A percentile compares a stretch with the other conserved stretches of the same genome.
phyloP scores from a whole-genome alignment of 1,284 basidiomycete genomes.

The Lignosus rhinocerotis region DNA sequence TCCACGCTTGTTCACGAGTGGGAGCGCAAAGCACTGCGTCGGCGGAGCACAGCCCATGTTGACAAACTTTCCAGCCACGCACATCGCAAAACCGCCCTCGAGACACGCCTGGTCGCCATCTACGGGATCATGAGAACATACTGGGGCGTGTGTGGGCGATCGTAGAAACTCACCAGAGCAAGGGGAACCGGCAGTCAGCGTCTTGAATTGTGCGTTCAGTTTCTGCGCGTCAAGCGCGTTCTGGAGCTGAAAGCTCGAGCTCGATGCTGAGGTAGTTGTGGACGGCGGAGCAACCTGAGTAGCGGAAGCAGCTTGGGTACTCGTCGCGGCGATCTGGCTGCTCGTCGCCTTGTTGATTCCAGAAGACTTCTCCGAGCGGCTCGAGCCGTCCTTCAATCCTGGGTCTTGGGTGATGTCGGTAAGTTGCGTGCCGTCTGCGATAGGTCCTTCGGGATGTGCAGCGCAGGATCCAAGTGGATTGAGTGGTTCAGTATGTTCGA shows the following conservation, averaged over 20 bases:
- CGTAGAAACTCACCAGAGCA: constrained; percentile 36
- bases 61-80: constrained; percentile 46
- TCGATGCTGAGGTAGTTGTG: constrained; percentile 20
- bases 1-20: constrained; percentile 56
- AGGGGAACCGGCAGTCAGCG: constrained; percentile 39
- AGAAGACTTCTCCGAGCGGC: neutral
- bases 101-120: constrained; percentile 45
- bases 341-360: constrained; percentile 13
- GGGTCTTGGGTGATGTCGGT: constrained; percentile 44
- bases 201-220: constrained; percentile 50
- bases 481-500: constrained; percentile 35
- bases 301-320: neutral
- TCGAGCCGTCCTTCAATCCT: constrained; percentile 32
- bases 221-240: constrained; percentile 52
- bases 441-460: constrained; percentile 38
- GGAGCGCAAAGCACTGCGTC: constrained; percentile 53
- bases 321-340: constrained; percentile 15
- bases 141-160: neutral
- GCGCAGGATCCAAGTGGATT: constrained; percentile 43
- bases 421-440: constrained; percentile 54
- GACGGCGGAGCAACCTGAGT: constrained; percentile 20
- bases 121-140: constrained; percentile 12
- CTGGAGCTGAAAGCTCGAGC: constrained; percentile 36
- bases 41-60: constrained; percentile 42
- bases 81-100: constrained; percentile 39